These are phyloP conservation scores for Myxozyma kluyveri DNA, from an alignment of 805 yeast species.

Conservation along the genomic window DNA sequence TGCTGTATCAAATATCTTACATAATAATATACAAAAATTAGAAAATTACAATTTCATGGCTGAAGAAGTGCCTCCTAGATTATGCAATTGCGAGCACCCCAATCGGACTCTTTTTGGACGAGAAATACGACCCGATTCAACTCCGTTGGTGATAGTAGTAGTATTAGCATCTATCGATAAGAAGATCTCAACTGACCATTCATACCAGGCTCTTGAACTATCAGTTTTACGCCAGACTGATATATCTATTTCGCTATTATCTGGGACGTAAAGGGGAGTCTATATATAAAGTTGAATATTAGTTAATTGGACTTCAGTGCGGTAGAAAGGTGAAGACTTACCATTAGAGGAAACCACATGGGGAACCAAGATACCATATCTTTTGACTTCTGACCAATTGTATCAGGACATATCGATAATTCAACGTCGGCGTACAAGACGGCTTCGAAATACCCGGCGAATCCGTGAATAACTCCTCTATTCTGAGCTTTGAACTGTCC, in stretches of 20 bases:
- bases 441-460: slow-evolving; percentile 74
- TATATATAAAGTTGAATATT: not conserved
- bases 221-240: slow-evolving; percentile 49
- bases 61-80: slow-evolving; percentile 33
- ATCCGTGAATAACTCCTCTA: slow-evolving; percentile 63
- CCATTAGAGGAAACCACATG: slow-evolving; percentile 54
- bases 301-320: not conserved
- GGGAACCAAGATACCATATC: slow-evolving; percentile 68
- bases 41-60: slow-evolving; percentile 33
- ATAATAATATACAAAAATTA: too few relatives aligned
- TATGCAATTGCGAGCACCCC: slow-evolving; percentile 35
- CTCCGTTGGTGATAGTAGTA: too few relatives aligned
- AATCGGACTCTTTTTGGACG: slow-evolving; percentile 31
- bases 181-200: slow-evolving; percentile 59
- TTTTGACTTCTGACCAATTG: slow-evolving; percentile 39
- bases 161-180: too few relatives aligned
- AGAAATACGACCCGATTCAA: slow-evolving; percentile 10
- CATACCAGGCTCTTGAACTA: slow-evolving; percentile 58
- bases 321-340: slow-evolving; percentile 1
- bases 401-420: slow-evolving; percentile 52
- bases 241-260: slow-evolving; percentile 54
- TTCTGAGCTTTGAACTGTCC: slow-evolving; percentile 45
- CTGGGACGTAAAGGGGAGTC: slow-evolving; percentile 42
- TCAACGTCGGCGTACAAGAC: slow-evolving; percentile 58
- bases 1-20: too few relatives aligned